Base-by-base conservation (phyloP, 306 rosid species). In the Rosa multiflora region DNA sequence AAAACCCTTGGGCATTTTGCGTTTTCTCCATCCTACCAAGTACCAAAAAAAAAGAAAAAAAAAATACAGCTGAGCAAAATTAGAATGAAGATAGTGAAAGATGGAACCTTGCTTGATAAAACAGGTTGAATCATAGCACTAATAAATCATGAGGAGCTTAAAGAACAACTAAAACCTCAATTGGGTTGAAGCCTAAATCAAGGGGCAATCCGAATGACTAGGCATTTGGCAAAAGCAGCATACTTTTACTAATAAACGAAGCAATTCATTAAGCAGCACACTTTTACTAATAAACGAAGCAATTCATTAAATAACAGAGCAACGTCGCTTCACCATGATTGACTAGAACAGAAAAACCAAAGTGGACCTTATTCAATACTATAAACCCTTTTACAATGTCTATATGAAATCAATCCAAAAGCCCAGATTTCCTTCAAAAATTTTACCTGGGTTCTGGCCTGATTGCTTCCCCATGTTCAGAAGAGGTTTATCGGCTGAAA, bases 21-120 rank as follows among this genome's bases (percentile, higher is more conserved):
- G 75, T 73, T 85, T 80, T 75, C 81, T 68, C 59, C 77, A 67
- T 17, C 84, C 82, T 82, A 53, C 21, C 40, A 35, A 35, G 10
- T 39, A 5, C 4, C n/a, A 35, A 53, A 5, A 29, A 61, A 23
- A 44, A 46, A 21, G 10, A n/a, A n/a, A n/a, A n/a, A n/a, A n/a
- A n/a, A n/a, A n/a, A n/a, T n/a, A 11, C 2, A 70, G 10, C 29
- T 1, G 7, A 12, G 17, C 18, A 12, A 11, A 23, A 23, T 21
- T 7, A 37, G 2, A 37, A 37, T 35, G 20, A 13, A 63, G 68
- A 29, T 12, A 23, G 66, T 23, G 68, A 62, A 29, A 62, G 42
- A 14, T 14, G 20, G 10, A 63, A 14, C 20, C 43, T 63, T 63
- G 8, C 39, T 5, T 2, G 44, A 64, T 64, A 14, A 32, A 29